phyloP scores from a whole-genome alignment of 2,329 filamentous ascomycete genomes.

The Epichloe elymi region DNA sequence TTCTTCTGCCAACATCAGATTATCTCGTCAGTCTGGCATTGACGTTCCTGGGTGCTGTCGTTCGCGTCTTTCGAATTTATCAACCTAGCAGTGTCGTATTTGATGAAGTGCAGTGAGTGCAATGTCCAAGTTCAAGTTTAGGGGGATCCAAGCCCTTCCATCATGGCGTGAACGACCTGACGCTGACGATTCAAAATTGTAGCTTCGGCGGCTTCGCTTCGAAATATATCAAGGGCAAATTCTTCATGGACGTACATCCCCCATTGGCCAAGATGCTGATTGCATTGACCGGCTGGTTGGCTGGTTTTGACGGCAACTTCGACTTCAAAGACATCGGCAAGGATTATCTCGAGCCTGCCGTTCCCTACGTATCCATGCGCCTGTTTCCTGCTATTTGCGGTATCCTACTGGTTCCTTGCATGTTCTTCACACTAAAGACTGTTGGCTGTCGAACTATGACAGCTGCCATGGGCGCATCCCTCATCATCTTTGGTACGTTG shows the following conservation, averaged over 20 bases:
- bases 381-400: slow-evolving; percentile 83
- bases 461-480: slow-evolving; percentile 65
- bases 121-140: background rate
- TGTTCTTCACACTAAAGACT: slow-evolving; percentile 91
- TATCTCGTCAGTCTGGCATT: slow-evolving; percentile 64
- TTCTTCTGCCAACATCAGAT: slow-evolving; percentile 71
- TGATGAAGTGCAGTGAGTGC: slow-evolving; percentile 91
- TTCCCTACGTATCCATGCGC: slow-evolving; percentile 97
- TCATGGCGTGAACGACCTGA: background rate
- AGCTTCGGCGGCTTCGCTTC: slow-evolving; percentile 96
- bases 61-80: slow-evolving; percentile 91
- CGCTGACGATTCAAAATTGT: slow-evolving; percentile 3
- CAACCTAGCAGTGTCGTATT: slow-evolving; percentile 95
- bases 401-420: slow-evolving; percentile 74
- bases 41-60: slow-evolving; percentile 61
- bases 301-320: slow-evolving; percentile 88
- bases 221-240: slow-evolving; percentile 98
- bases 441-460: slow-evolving; percentile 79
- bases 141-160: background rate
- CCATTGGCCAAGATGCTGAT: slow-evolving; percentile 94
- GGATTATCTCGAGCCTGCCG: slow-evolving; percentile 87
- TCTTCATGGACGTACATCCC: slow-evolving; percentile 99
- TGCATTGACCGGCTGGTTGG: slow-evolving; percentile 85
- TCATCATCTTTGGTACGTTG: slow-evolving; percentile 78
- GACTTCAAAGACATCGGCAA: slow-evolving; percentile 99